Base-by-base conservation (phyloP, 306 rosid genomes). In the Spatholobus suberectus region DNA sequence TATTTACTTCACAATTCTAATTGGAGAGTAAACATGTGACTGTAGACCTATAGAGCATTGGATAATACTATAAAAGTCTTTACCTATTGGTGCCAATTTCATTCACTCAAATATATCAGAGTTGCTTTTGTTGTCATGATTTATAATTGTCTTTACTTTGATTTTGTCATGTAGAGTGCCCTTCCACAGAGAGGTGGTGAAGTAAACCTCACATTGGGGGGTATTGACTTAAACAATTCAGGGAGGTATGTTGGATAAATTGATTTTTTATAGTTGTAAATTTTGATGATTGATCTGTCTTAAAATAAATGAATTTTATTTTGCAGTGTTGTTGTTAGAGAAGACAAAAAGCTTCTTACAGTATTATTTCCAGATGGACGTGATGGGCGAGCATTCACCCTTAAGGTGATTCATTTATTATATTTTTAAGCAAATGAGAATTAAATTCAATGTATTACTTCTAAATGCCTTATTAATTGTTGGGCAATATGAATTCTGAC, bases 331-430 rank as follows among this genome's bases (percentile, higher is more conserved):
- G 99, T 96, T 63, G 98, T 96, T 80, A 90, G 99, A 87, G 99
- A 96, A 92, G 99, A 96, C 88, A 96, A 96, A 89, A 96, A 91
- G 82, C 90, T 96, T 76, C 92, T 96, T 82, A 96, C 99, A 3
- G 99, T 96, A 78, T 87, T 96, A 79, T 96, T 96, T 90, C 99
- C 99, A 43, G 99, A 96, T 87, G 99, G 99, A 77, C 98, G 99
- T 51, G 98, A 96, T 86, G 99, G 99, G 54, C 90, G 99, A 55
- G 99, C 99, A 4, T 96, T 96, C 89, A 96, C 99, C 75, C 98
- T 96, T 40, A 96, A 96, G 98, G 99, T 96, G 82, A 83, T 87
- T 74, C 52, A 40, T 79, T 85, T 76, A 20, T 67, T 34, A 15
- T 58, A 54, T 5, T 76, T 58, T 57, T 70, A 24, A 57, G 14